These are phyloP conservation scores for Scheffersomyces illinoinensis DNA, from an alignment of 1,139 yeast genomes.

Conservation along the genomic window DNA sequence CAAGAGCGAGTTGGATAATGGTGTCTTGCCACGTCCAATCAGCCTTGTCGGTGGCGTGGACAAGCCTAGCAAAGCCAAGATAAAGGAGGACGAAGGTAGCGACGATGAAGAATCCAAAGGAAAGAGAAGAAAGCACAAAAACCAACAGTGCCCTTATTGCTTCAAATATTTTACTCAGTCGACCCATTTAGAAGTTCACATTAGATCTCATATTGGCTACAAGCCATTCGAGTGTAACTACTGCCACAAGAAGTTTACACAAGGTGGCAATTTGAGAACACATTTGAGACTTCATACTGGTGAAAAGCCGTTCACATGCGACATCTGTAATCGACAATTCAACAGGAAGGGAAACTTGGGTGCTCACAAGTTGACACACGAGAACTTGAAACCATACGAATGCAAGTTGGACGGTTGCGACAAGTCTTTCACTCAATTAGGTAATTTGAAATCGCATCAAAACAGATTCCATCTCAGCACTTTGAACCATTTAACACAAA, in stretches of 20 bases:
- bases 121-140: conserved; percentile 44
- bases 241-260: conserved; percentile 83
- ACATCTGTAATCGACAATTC: conserved; percentile 68
- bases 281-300: conserved; percentile 90
- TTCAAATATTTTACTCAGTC: conserved; percentile 69
- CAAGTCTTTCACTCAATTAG: conserved; percentile 86
- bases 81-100: conserved; percentile 20
- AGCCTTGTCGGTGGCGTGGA: conserved; percentile 84
- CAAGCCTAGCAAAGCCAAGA: conserved; percentile 47
- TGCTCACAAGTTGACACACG: conserved; percentile 82
- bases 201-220: conserved; percentile 73
- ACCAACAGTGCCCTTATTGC: conserved; percentile 71
- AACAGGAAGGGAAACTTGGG: conserved; percentile 89
- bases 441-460: conserved; percentile 91
- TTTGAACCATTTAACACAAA: conserved; percentile 61
- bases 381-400: conserved; percentile 72
- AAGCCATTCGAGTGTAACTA: conserved; percentile 79
- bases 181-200: conserved; percentile 78
- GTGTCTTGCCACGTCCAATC: conserved; percentile 58
- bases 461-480: conserved; percentile 81
- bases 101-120: conserved; percentile 19
- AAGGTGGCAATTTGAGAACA: conserved; percentile 88
- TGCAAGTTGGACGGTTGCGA: conserved; percentile 82
- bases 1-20: conserved; percentile 23
- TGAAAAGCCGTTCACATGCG: conserved; percentile 82